Base-by-base conservation (phyloP, 1,139 yeast genomes). In the Yamadazyma oceani region DNA sequence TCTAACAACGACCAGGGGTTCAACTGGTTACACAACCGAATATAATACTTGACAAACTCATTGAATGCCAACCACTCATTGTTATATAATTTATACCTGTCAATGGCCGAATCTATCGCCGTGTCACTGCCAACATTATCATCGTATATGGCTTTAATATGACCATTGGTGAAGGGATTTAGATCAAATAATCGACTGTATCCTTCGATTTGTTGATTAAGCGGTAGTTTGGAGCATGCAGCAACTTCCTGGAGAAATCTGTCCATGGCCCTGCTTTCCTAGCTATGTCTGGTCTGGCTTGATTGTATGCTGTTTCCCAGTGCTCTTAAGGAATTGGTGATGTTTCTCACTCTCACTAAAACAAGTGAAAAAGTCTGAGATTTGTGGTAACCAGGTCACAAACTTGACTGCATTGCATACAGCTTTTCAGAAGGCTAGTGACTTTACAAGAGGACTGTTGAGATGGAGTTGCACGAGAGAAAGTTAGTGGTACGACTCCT, bases 1-100 rank as follows among this genome's bases (percentile, higher is more conserved):
- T 66, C 71, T 8, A 73, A 55, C 2, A 69, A 45, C 2, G 85
- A 75, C 67, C 76, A 64, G 0, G 92, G 87, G 46, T 83, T 75
- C 34, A 83, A 57, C 44, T 79, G 80, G 32, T 74, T 62, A 30
- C 80, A 64, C 36, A 79, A 66, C 25, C 59, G 53, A 15, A 85
- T 54, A 53, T 82, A 85, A 19, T 76, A 62, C 2, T 60, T 57
- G 2, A 80, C 60, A 17, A 82, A 57, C 27, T 68, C 72, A 32
- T 69, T 75, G 49, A 85, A 78, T 0, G 83, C 79, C 9, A 60
- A 46, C 75, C 75, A 72, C 15, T 69, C 73, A 28, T 58, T 64
- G 19, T 46, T 23, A 34, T 36, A 45, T 12, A 43, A 26, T 7
- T 40, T 33, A 8, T 34, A 28, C 4, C 24, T 15, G 11, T 46